Evolutionary conservation across 2,329 filamentous ascomycete genomes (phyloP).

Genomic region (Fusarium subtropicale): DNA sequence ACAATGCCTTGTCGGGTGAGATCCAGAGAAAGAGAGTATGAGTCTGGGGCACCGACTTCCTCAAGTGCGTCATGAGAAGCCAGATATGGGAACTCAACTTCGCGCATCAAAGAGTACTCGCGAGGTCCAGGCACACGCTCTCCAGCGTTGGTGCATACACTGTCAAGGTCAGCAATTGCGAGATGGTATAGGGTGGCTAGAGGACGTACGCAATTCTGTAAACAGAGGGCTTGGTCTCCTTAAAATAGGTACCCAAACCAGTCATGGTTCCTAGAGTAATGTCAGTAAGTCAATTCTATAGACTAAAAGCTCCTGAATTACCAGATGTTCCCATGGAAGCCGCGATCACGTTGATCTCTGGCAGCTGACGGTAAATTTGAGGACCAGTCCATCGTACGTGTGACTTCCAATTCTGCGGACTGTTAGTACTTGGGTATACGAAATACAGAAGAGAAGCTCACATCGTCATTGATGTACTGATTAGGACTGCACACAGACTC

Average conservation of each 20-base stretch:
- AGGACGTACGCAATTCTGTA: constrained; percentile 50
- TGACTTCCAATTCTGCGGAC: constrained; percentile 61
- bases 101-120: constrained; percentile 60
- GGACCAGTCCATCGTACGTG: constrained; percentile 70
- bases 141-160: constrained; percentile 67
- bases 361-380: constrained; percentile 67
- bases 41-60: constrained; percentile 65
- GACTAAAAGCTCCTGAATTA: neutral
- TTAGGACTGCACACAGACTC: constrained; percentile 49
- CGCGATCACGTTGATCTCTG: constrained; percentile 66
- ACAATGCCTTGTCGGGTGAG: constrained; percentile 69
- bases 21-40: constrained; percentile 64
- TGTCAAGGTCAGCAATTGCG: constrained; percentile 40
- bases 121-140: constrained; percentile 70
- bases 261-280: constrained; percentile 56
- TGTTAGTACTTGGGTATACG: neutral
- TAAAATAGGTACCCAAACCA: constrained; percentile 63
- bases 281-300: neutral
- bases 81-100: constrained; percentile 69
- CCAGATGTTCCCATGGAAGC: constrained; percentile 65
- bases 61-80: constrained; percentile 65
- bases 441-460: constrained; percentile 10
- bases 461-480: constrained; percentile 52
- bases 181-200: fast-evolving
- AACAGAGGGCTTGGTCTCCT: constrained; percentile 62